Percentiles rank a stretch among this genome's conserved stretches.
phyloP scores from a whole-genome alignment of 2,329 filamentous ascomycete species.

The Talaromyces sp. region DNA sequence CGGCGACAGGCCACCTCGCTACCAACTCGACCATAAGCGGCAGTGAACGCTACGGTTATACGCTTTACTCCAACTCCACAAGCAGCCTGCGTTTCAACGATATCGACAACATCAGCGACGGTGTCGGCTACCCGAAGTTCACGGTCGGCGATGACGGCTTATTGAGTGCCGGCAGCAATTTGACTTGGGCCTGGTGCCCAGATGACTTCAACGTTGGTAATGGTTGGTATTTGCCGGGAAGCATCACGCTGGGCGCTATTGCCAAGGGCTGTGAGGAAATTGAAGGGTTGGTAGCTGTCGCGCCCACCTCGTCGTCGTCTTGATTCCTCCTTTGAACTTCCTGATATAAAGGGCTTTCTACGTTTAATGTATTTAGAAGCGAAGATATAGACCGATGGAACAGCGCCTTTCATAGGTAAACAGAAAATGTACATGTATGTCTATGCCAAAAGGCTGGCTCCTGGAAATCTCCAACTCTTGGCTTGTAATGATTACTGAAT shows the following conservation, averaged over 20 bases:
- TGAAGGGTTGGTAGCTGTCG: background rate
- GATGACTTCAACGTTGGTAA: conserved; percentile 4
- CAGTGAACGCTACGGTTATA: background rate
- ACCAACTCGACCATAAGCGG: background rate
- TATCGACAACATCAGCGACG: background rate
- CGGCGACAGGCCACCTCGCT: background rate
- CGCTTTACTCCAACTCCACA: conserved; percentile 3
- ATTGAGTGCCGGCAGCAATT: conserved; percentile 19
- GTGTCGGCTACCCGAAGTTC: background rate
- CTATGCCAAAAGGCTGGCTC: background rate
- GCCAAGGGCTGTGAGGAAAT: conserved; percentile 1
- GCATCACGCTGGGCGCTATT: conserved; percentile 4
- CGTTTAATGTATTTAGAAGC: background rate
- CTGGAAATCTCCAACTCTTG: background rate
- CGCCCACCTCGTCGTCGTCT: background rate
- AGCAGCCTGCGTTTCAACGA: conserved; percentile 4
- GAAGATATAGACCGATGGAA: background rate
- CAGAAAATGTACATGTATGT: background rate
- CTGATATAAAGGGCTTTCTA: background rate
- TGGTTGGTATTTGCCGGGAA: conserved; percentile 8
- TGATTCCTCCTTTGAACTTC: background rate
- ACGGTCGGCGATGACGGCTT: background rate
- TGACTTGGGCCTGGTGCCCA: conserved; percentile 9
- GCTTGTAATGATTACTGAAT: background rate
- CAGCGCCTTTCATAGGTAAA: background rate